Conservation (phyloP, 441 rosid genomes). For the Breynia disticha region DNA sequence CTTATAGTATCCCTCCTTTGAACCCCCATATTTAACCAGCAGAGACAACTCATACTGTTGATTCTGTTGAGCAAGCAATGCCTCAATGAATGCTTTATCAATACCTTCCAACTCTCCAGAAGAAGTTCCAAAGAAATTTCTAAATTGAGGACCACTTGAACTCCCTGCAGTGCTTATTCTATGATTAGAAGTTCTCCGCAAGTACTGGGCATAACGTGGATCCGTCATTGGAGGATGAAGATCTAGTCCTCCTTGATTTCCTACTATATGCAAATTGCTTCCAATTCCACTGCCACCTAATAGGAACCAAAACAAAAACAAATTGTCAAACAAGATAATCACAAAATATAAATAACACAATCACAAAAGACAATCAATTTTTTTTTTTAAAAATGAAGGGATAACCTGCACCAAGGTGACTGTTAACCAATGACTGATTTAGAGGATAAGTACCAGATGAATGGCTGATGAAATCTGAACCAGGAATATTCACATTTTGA, state of each 20-base stretch:
- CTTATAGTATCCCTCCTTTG: constrained; percentile 40
- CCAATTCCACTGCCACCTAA: constrained; percentile 36
- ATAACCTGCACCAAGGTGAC: constrained; percentile 42
- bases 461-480: constrained; percentile 31
- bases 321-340: constrained; percentile 13
- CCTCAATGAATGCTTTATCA: constrained; percentile 50
- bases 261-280: constrained; percentile 29
- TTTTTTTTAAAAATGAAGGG: no score
- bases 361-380: no score
- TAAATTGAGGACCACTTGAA: constrained; percentile 33
- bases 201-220: constrained; percentile 39
- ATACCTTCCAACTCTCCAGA: constrained; percentile 40
- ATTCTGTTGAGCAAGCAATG: constrained; percentile 63
- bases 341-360: not conserved
- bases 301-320: constrained; percentile 33
- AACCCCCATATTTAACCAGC: constrained; percentile 39
- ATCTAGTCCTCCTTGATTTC: constrained; percentile 41
- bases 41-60: constrained; percentile 45
- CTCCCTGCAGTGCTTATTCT: constrained; percentile 20
- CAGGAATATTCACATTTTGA: constrained; percentile 34
- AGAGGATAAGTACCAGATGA: constrained; percentile 36
- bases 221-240: constrained; percentile 44
- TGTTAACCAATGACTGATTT: constrained; percentile 31
- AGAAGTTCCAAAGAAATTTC: constrained; percentile 37
- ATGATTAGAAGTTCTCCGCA: constrained; percentile 39